Base-by-base conservation (phyloP, 2,329 filamentous ascomycete species). In the Colletotrichum tofieldiae region DNA sequence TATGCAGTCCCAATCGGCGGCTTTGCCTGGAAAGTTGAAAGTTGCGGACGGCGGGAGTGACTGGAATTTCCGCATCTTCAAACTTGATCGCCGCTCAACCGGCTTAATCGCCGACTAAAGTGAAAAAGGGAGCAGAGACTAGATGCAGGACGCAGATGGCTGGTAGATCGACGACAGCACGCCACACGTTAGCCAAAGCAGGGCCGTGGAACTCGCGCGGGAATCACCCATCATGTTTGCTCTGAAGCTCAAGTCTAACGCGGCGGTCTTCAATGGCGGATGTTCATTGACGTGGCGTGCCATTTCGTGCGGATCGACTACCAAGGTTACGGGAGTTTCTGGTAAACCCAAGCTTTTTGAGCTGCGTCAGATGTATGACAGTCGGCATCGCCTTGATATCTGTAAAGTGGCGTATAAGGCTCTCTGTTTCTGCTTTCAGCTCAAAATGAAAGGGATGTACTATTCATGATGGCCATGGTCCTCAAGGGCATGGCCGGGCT, bases 151-250 rank as follows among this genome's bases (percentile, higher is more conserved):
- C 11, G 18, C 4, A n/a, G 26, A 45, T 29, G 6, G 20, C 8
- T 12, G 5, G 20, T 14, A 23, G 41, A 61, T 61, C n/a, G 18
- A 14, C 26, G 14, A 20, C 6, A 59, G 37, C 16, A 20, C n/a
- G 23, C 52, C 45, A 45, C 37, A 26, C 16, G 47, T 26, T 37
- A 52, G 54, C 45, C 58, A 35, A 16, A 5, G 12, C 32, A 64
- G 35, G 43, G 52, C 45, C 41, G 64, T 72, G 32, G 58, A 41
- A 59, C 65, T 47, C 59, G 56, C 45, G 55, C 49, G 59, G 11
- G 59, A 64, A 59, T 20, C 3, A 26, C 41, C 59, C 58, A 58
- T 18, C 8, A 32, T 37, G 2, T 20, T n/a, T 64, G 37, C 26
- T 23, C 41, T 23, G 41, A 41, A n/a, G 23, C 39, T 41, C 32